Evolutionary conservation across 1,139 yeast genomes (phyloP), one percentile per base, ranked within the genome.

Genomic region (Magnusiomyces starmeri): DNA sequence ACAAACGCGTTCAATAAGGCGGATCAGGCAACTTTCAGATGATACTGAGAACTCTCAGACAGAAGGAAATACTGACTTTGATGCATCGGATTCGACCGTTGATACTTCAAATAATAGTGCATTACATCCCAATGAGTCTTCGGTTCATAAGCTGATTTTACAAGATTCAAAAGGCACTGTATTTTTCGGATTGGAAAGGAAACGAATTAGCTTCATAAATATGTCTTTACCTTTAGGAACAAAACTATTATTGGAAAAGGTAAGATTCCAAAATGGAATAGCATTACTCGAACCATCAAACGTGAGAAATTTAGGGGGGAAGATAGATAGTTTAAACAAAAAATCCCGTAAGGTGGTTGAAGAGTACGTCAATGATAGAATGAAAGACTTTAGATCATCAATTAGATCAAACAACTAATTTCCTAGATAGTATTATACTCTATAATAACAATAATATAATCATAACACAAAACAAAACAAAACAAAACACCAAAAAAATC

Each of bases 111-210:
- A n/a, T n/a, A n/a, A n/a, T n/a, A n/a, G n/a, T n/a, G n/a, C n/a
- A n/a, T n/a, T n/a, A n/a, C n/a, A n/a, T n/a, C n/a, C 37, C 4
- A 10, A 37, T 3, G 41, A 42, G 9, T 49, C 48, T 24, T 41
- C 51, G 2, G 51, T 57, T 6, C 57, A 55, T 50, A 62, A 57
- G 48, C 51, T 64, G 37, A 51, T 58, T 6, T 49, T 64, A 4
- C 63, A 62, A 43, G 68, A 64, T 43, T 32, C 52, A 14, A 51
- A 52, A 7, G 62, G 63, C 4, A 53, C 53, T n/a, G 43, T 54
- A 40, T 57, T 57, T 39, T 65, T 60, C 46, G 68, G 64, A 16
- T 48, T 63, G 20, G 65, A 61, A 48, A 46, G 55, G n/a, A 54
- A 57, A 35, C 47, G 48, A n/a, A 42, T 60, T 18, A 51, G 57